phyloP scores from a whole-genome alignment of 441 rosid genomes.

The Aquilaria agallochum region DNA sequence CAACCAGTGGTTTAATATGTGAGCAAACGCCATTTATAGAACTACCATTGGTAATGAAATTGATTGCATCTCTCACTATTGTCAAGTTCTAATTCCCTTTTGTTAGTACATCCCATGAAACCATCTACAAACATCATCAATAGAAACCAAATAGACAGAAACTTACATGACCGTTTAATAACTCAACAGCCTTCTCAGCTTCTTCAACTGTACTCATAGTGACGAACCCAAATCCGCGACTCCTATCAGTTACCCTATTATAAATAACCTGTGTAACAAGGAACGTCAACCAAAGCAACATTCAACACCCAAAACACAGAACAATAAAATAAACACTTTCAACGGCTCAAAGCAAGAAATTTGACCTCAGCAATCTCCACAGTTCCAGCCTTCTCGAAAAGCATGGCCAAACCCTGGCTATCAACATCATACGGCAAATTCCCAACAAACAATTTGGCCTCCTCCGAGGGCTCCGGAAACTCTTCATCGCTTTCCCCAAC shows the following conservation, averaged over 20 bases:
- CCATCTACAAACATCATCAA: too few relatives aligned
- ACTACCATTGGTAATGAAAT: too few relatives aligned
- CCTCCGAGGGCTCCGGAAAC: constrained; percentile 64
- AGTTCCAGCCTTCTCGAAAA: constrained; percentile 83
- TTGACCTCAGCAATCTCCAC: constrained; percentile 85
- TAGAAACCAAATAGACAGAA: constrained; percentile 2
- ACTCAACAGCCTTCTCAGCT: constrained; percentile 80
- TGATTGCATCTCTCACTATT: too few relatives aligned
- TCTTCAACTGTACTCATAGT: constrained; percentile 90
- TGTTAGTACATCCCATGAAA: too few relatives aligned
- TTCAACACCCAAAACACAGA: neutral
- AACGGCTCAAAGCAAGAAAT: too few relatives aligned
- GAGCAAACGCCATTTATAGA: too few relatives aligned
- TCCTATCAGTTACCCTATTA: constrained; percentile 76
- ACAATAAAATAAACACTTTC: neutral
- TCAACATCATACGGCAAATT: constrained; percentile 78
- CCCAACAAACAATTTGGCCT: constrained; percentile 83
- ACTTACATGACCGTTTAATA: constrained; percentile 70
- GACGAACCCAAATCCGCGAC: constrained; percentile 98
- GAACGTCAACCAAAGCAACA: constrained; percentile 10
- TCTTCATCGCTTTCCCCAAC: constrained; percentile 15
- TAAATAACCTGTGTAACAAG: constrained; percentile 63
- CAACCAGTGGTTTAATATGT: too few relatives aligned
- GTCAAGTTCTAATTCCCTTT: too few relatives aligned
- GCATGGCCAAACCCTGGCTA: constrained; percentile 73